Conservation (phyloP, 495 filamentous ascomycete genomes). For the Astrothelium subdiscretum region DNA sequence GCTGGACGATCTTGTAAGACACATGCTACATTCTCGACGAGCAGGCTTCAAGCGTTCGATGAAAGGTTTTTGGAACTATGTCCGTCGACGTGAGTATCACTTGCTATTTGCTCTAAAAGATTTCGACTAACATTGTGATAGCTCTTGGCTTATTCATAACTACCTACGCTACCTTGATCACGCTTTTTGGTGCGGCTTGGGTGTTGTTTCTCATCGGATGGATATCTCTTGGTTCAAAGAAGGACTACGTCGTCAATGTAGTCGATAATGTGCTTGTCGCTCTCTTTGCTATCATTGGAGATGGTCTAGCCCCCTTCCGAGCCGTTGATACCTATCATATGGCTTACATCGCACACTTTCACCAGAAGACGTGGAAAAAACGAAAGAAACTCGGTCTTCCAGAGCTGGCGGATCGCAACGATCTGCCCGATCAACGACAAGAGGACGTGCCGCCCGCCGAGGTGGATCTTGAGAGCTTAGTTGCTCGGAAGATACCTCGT, state of each 20-base stretch:
- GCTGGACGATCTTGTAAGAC: constrained; percentile 64
- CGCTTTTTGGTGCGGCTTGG: constrained; percentile 66
- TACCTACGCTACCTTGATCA: constrained; percentile 63
- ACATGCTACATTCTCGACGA: constrained; percentile 64
- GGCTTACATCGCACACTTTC: constrained; percentile 52
- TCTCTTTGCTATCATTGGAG: constrained; percentile 61
- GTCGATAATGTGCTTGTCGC: constrained; percentile 66
- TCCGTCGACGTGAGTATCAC: constrained; percentile 43
- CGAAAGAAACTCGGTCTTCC: constrained; percentile 48
- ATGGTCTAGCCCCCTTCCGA: constrained; percentile 61
- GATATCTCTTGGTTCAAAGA: constrained; percentile 61
- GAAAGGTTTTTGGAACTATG: constrained; percentile 62
- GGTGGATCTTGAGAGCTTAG: constrained; percentile 1
- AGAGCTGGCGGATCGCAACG: constrained; percentile 54
- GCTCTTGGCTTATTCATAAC: constrained; percentile 62
- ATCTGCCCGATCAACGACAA: constrained; percentile 45
- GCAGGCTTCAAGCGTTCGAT: constrained; percentile 61
- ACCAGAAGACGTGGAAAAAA: constrained; percentile 56
- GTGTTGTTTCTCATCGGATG: constrained; percentile 70
- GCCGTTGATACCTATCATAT: constrained; percentile 69
- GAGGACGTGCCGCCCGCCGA: not conserved
- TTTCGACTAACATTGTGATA: constrained; percentile 12
- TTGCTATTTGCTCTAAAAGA: too few species aligned
- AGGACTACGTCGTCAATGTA: constrained; percentile 55
- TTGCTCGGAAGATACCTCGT: not conserved